These are phyloP conservation scores for Colletotrichum coccodes DNA, from an alignment of 2,329 filamentous ascomycete genomes.

Conservation along the genomic window DNA sequence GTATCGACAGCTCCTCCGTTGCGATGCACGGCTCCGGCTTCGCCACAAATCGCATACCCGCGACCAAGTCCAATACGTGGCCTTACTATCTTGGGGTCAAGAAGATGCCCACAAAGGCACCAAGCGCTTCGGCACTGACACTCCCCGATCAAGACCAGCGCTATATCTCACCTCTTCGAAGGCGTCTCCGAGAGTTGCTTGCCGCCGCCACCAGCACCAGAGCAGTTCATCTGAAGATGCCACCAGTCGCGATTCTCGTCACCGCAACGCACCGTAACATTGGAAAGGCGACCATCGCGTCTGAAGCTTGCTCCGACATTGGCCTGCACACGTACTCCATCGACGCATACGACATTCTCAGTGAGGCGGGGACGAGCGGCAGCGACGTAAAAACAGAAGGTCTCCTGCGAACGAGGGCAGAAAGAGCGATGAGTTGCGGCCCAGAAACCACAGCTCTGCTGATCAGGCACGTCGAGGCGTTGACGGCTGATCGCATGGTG, in stretches of 20 bases:
- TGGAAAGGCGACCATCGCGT: conserved; percentile 85
- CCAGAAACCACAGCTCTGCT: conserved; percentile 84
- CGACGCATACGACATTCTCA: conserved; percentile 92
- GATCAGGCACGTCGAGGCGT: conserved; percentile 89
- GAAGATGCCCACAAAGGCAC: conserved; percentile 64
- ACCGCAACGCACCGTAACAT: conserved; percentile 94
- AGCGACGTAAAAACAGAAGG: conserved; percentile 95
- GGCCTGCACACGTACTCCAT: conserved; percentile 90
- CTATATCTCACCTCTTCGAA: conserved; percentile 69
- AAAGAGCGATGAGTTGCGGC: conserved; percentile 89
- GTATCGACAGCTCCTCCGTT: conserved; percentile 86
- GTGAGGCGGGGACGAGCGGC: conserved; percentile 87
- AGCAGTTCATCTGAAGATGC: conserved; percentile 87
- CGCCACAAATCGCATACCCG: conserved; percentile 82
- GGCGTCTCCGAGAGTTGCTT: conserved; percentile 84
- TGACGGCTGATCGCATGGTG: conserved; percentile 91
- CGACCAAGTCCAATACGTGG: conserved; percentile 82
- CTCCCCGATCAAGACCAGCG: conserved; percentile 57
- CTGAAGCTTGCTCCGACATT: conserved; percentile 84
- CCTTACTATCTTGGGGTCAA: conserved; percentile 88
- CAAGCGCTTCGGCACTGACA: conserved; percentile 50
- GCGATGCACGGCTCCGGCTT: conserved; percentile 93
- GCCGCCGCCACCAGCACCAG: conserved; percentile 88
- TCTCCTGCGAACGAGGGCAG: conserved; percentile 86
- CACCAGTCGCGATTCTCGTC: conserved; percentile 87